Base-by-base conservation (phyloP, 2,329 filamentous ascomycete genomes). In the Cercospora berteroae region DNA sequence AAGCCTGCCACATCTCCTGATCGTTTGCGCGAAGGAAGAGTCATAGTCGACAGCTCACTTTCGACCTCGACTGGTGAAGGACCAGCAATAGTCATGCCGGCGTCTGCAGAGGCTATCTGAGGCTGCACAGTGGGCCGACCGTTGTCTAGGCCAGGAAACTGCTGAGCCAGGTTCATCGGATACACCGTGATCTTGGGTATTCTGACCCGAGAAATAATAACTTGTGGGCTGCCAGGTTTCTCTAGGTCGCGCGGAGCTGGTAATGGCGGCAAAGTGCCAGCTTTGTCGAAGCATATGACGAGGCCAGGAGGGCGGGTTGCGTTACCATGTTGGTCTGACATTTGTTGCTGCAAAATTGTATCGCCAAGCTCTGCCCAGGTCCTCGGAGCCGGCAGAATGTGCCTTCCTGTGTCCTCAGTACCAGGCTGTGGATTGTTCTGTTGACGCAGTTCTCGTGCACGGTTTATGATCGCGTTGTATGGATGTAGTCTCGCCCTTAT, bases 1-100 rank as follows among this genome's bases (percentile, higher is more conserved):
- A 88, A 80, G 9, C 85, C 86, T 59, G 86, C 85, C 20, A 84
- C 86, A 61, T 88, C 85, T 13, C 85, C 86, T 2, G 87, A 89
- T 65, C 88, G 81, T 76, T 90, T 90, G 20, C 87, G 82, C 23
- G 82, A 82, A 10, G 79, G 79, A 4, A 78, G 73, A 58, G 74
- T 78, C n/a, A 80, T 76, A 4, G 69, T 71, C 2, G 70, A 63
- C 7, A 69, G 67, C 5, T 70, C 58, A 70, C 82, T 29, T 71
- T 66, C 65, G 6, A 79, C 77, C 4, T 67, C 58, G 10, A 75
- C 77, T 13, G 79, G 77, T 3, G 64, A 63, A 8, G 73, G 44
- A 4, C 64, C 65, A 1, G 64, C 39, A 7, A 68, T 29, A 20
- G 68, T 44, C 72, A 74, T 74, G 56, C 60, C 68, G 13, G 68